Evolutionary conservation across 257 asterid species (phyloP).

Genomic region (Salvia miltiorrhiza): DNA sequence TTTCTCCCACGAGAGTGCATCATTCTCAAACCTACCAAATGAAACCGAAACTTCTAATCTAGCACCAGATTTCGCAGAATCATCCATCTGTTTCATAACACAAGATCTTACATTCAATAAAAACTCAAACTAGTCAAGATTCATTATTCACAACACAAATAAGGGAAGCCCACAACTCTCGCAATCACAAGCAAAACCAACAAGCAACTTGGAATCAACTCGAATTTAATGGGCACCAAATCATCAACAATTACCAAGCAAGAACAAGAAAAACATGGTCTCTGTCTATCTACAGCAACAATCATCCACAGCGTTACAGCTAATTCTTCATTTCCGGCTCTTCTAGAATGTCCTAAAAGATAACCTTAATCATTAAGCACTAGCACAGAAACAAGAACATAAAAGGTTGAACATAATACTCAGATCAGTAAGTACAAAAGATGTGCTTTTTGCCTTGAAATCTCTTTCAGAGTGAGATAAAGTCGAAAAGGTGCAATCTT

Average conservation of each 20-base stretch:
- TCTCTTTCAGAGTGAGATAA: constrained; percentile 23
- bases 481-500: constrained; percentile 48
- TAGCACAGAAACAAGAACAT: constrained; percentile 24
- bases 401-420: constrained; percentile 29
- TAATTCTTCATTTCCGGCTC: constrained; percentile 29
- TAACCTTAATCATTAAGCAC: constrained; percentile 35
- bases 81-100: constrained; percentile 70
- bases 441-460: constrained; percentile 29
- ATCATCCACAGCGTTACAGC: constrained; percentile 26
- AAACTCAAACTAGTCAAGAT: constrained; percentile 18
- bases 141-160: constrained; percentile 14
- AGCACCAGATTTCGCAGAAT: constrained; percentile 43
- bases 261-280: constrained; percentile 48
- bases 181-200: constrained; percentile 13
- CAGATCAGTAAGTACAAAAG: constrained; percentile 40
- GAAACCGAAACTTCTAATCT: constrained; percentile 83
- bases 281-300: constrained; percentile 30
- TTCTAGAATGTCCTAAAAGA: constrained; percentile 39
- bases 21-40: constrained; percentile 82
- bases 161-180: constrained; percentile 2
- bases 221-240: constrained; percentile 24
- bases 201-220: constrained; percentile 4
- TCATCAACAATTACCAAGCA: constrained; percentile 35
- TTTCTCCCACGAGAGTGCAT: constrained; percentile 91
- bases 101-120: constrained; percentile 22